Conservation (phyloP, 768 basidiomycete species). For the Pluteus cervinus region DNA sequence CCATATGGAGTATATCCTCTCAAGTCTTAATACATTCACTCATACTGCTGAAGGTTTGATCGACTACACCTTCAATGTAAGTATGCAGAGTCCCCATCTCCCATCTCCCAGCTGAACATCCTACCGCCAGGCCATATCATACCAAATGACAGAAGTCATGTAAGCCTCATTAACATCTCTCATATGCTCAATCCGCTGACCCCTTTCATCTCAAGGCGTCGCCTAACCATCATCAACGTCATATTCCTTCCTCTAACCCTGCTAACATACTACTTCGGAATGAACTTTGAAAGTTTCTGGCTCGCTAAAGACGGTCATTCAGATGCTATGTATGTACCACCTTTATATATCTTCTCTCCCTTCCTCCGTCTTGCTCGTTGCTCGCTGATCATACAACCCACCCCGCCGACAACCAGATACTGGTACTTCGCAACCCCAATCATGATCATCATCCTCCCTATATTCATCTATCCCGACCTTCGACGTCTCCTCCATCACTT, state of each 20-base stretch:
- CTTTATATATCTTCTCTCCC: conserved; percentile 1
- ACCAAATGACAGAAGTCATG: conserved; percentile 67
- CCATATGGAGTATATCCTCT: conserved; percentile 63
- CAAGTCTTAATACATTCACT: conserved; percentile 62
- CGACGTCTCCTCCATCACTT: conserved; percentile 37
- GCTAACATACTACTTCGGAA: conserved; percentile 72
- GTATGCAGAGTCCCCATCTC: conserved; percentile 1
- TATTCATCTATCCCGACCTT: conserved; percentile 55
- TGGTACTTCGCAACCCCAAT: conserved; percentile 63
- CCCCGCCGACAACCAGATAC: conserved; percentile 40
- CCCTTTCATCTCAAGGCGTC: conserved; percentile 35
- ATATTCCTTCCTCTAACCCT: conserved; percentile 67
- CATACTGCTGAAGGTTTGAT: conserved; percentile 62
- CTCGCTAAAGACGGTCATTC: conserved; percentile 32
- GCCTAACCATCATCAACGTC: conserved; percentile 61
- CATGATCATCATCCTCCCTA: conserved; percentile 49
- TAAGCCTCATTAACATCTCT: conserved; percentile 18
- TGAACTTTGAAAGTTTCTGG: conserved; percentile 61
- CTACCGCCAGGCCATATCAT: too few relatives aligned
- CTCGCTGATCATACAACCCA: not conserved
- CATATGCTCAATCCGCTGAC: conserved; percentile 1
- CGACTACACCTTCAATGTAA: conserved; percentile 66
- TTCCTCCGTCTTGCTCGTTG: conserved; percentile 3
- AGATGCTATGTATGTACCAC: conserved; percentile 39
- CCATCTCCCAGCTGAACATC: too few relatives aligned